These are phyloP conservation scores for Calonectria hawksworthii DNA, from an alignment of 2,329 filamentous ascomycete species.

Conservation along the genomic window DNA sequence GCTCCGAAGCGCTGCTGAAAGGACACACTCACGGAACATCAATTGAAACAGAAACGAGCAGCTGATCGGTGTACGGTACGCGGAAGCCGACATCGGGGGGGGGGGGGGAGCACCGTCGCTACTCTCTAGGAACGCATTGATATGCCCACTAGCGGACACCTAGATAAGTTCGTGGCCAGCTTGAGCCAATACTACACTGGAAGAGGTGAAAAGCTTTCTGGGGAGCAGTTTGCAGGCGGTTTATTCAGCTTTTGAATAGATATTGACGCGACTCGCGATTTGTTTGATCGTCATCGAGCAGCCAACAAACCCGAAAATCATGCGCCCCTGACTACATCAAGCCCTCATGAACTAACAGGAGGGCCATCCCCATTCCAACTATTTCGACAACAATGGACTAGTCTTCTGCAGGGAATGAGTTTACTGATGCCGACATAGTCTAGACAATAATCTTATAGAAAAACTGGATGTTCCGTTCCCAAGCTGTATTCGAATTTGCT, in stretches of 20 bases:
- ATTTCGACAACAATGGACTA: too few relatives aligned
- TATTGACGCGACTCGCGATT: neutral
- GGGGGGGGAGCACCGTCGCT: too few relatives aligned
- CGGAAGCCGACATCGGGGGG: neutral
- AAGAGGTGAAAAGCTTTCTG: neutral
- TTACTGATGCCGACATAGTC: too few relatives aligned
- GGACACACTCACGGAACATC: neutral
- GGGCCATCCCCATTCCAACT: too few relatives aligned
- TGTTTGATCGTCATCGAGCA: neutral
- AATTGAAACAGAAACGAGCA: neutral
- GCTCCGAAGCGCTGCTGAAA: neutral
- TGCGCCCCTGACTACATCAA: neutral
- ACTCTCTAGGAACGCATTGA: neutral
- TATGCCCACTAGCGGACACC: neutral
- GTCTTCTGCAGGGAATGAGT: too few relatives aligned
- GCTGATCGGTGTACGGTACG: neutral
- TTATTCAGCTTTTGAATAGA: neutral
- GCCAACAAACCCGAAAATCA: neutral
- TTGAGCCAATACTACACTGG: neutral
- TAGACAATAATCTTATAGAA: too few relatives aligned
- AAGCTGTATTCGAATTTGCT: too few relatives aligned
- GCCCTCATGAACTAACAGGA: neutral
- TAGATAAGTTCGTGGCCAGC: neutral
- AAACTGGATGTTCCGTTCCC: too few relatives aligned
- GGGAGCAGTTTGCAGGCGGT: neutral